A percentile compares a stretch with the other conserved stretches of the same genome.
Conservation (phyloP, 2,329 filamentous ascomycete species). For the Arthrobotrys sphaeroides region DNA sequence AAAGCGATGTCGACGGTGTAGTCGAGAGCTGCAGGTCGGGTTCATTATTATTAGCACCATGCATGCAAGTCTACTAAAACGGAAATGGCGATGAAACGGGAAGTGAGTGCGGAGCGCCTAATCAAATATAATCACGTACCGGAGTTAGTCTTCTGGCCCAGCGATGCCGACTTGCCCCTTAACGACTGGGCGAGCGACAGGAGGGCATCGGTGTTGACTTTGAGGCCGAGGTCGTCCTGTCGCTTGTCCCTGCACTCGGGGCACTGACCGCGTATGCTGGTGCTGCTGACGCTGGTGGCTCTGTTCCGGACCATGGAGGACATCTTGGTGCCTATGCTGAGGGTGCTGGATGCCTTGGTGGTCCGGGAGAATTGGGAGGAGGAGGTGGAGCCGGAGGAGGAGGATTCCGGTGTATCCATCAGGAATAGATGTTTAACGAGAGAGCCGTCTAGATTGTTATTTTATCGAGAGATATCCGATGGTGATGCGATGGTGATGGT, state of each 20-base stretch:
- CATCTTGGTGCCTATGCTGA: conserved; percentile 35
- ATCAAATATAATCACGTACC: conserved; percentile 12
- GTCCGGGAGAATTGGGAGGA: conserved; percentile 46
- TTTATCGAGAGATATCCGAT: neutral
- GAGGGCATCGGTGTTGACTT: conserved; percentile 39
- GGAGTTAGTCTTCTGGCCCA: conserved; percentile 29
- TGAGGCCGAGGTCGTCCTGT: conserved; percentile 49
- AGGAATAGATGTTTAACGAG: neutral
- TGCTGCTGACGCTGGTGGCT: conserved; percentile 44
- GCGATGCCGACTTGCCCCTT: conserved; percentile 11
- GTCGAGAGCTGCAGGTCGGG: conserved; percentile 25
- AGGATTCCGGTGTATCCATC: conserved; percentile 51
- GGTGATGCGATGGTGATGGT: neutral
- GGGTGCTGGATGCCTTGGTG: conserved; percentile 43
- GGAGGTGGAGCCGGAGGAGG: conserved; percentile 38
- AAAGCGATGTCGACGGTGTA: conserved; percentile 40
- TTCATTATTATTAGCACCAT: neutral
- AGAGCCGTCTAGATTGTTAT: neutral
- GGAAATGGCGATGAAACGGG: conserved; percentile 3
- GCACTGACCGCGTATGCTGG: conserved; percentile 44
- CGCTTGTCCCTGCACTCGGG: conserved; percentile 49
- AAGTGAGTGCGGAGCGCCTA: neutral
- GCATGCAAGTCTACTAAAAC: conserved; percentile 2
- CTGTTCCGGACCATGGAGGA: conserved; percentile 12
- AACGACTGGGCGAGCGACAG: conserved; percentile 28